A percentile compares a stretch with the other conserved stretches of the same genome.
Evolutionary conservation across 345 rosid genomes (phyloP).

Genomic region (Brassica incana): DNA sequence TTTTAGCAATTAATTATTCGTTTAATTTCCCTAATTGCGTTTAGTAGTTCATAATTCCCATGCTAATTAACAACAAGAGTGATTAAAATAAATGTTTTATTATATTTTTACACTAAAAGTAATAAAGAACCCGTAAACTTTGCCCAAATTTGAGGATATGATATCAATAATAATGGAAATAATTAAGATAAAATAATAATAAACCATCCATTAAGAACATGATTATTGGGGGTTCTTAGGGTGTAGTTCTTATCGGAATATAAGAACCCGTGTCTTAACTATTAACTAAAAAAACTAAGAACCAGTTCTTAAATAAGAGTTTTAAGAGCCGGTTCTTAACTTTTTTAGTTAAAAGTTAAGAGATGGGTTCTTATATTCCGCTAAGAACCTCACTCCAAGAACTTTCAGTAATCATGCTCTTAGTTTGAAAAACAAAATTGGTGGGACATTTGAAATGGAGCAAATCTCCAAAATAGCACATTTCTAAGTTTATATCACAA

Average conservation of each 20-base stretch:
- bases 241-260: too few species aligned
- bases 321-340: too few species aligned
- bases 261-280: too few species aligned
- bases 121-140: conserved; percentile 9
- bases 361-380: too few species aligned
- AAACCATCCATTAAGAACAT: not conserved
- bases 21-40: not conserved
- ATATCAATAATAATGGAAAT: conserved; percentile 34
- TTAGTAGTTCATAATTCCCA: conserved; percentile 4
- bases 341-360: too few species aligned
- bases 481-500: too few species aligned
- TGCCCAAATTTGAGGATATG: conserved; percentile 37
- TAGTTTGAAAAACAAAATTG: conserved; percentile 8
- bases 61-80: not conserved
- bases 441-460: conserved; percentile 25
- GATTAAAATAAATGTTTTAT: not conserved
- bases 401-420: too few species aligned
- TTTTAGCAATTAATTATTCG: conserved; percentile 5
- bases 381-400: too few species aligned
- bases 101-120: not conserved
- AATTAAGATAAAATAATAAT: conserved; percentile 20
- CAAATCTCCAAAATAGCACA: too few species aligned
- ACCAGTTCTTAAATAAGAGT: too few species aligned
- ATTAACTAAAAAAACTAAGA: too few species aligned
- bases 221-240: too few species aligned